Percentiles rank a stretch among this genome's conserved stretches.
These are phyloP conservation scores for Endothia cerciana DNA, from an alignment of 2,329 filamentous ascomycete genomes.

Conservation along the genomic window DNA sequence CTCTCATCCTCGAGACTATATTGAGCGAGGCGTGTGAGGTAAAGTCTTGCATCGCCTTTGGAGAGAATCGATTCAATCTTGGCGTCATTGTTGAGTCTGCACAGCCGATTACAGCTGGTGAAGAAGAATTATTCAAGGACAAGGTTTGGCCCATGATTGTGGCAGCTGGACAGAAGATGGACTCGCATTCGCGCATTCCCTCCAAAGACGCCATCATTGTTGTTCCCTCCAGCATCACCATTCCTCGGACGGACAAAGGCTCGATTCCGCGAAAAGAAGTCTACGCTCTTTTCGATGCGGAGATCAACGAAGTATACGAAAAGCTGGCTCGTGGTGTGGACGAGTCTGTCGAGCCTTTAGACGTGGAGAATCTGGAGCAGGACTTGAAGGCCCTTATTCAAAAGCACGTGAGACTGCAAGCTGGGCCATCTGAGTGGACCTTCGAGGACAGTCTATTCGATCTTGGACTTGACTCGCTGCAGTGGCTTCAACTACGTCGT, in stretches of 20 bases:
- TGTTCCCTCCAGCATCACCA: background rate
- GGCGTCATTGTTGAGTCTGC: background rate
- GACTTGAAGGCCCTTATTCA: background rate
- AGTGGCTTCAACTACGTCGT: background rate
- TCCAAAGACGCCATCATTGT: background rate
- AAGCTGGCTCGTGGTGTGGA: background rate
- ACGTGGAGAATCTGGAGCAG: background rate
- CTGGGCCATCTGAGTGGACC: background rate
- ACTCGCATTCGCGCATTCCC: constrained; percentile 2
- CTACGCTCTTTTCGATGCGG: background rate
- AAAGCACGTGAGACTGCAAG: background rate
- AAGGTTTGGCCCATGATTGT: background rate
- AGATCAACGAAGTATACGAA: background rate
- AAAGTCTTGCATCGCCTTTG: background rate
- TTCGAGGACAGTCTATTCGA: background rate
- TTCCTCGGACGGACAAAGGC: constrained; percentile 10
- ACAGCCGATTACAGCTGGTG: background rate
- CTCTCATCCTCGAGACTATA: background rate
- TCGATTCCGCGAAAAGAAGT: constrained; percentile 2
- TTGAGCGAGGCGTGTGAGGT: background rate
- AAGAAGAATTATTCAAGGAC: background rate
- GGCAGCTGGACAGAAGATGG: background rate
- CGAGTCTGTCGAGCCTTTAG: background rate
- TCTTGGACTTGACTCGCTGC: constrained; percentile 8
- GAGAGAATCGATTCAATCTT: background rate